Evolutionary conservation across 768 basidiomycete species (phyloP), one percentile per base, ranked within the genome.

Genomic region (Cubamyces lactineus): DNA sequence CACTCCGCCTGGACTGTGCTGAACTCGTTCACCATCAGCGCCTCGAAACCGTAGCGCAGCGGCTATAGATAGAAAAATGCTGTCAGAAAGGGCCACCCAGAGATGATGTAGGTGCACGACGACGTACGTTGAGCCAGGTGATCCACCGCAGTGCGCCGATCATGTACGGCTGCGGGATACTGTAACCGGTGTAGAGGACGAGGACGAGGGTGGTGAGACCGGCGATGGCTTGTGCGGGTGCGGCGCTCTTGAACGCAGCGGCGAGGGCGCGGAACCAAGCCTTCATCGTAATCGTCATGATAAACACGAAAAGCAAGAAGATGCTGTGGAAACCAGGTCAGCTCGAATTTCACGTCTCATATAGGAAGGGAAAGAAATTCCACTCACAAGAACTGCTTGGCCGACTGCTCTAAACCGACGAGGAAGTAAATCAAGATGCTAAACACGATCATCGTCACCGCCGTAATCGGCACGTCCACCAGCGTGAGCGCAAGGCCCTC

Each of bases 1-100:
- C 88, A 88, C 15, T 75, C 69, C 47, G 87, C 91, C 21, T 88
- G 73, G 7, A 90, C 74, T 0, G 83, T 86, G 65, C 82, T 85
- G 75, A 95, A 94, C 72, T 96, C 92, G 74, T 94, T 96, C 21
- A 84, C 79, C 71, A 96, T 79, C 43, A 94, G 72, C 0, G 82
- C 79, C 62, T 93, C 89, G 71, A 95, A 94, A 0, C 84, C 87
- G 69, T 86, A 94, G 2, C 77, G 81, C 40, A 92, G 62, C 56
- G 93, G 81, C 86, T 87, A 62, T 68, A 56, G 42, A 72, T 70
- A 2, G 13, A 26, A 26, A 26, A 48, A 26, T 12, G 41, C 19
- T 16, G 19, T n/a, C 50, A 59, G 47, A 28, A 28, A 28, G 7
- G 3, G 7, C 7, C 28, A 7, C 7, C 28, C 28, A 7, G 28